phyloP scores from a whole-genome alignment of 1,284 basidiomycete species.

The Trametes sp. region DNA sequence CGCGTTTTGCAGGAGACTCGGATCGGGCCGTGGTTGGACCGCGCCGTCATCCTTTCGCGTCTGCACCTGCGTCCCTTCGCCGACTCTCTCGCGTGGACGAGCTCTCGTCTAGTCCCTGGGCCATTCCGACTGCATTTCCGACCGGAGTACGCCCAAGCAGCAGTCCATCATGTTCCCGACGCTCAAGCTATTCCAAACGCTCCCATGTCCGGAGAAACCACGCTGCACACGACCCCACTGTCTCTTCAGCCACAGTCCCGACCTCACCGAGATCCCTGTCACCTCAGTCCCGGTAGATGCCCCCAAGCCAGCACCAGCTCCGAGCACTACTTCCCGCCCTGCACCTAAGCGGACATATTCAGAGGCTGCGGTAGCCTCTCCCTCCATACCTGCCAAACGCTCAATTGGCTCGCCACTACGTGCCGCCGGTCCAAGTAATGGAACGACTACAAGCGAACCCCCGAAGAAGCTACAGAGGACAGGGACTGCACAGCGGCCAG shows the following conservation, averaged over 20 bases:
- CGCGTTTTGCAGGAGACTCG: background rate
- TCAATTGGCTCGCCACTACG: conserved; percentile 32
- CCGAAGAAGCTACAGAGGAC: conserved; percentile 67
- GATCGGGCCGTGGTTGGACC: background rate
- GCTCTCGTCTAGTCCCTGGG: no score
- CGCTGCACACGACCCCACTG: conserved; percentile 62
- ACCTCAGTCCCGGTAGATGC: conserved; percentile 50
- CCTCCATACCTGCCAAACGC: conserved; percentile 44
- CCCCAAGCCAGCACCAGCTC: conserved; percentile 36
- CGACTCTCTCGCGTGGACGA: no score
- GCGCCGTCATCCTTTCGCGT: background rate
- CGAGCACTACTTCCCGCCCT: conserved; percentile 9
- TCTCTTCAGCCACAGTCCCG: conserved; percentile 66
- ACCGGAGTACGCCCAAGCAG: no score
- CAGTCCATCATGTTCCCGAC: conserved; percentile 75
- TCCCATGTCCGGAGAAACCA: conserved; percentile 67
- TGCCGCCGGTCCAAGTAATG: conserved; percentile 26
- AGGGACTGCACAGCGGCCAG: conserved; percentile 48
- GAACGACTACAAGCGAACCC: conserved; percentile 49
- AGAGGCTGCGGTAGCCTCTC: conserved; percentile 17
- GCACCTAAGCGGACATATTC: conserved; percentile 23
- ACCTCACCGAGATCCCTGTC: conserved; percentile 45
- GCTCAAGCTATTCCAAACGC: conserved; percentile 60
- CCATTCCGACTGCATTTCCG: no score
- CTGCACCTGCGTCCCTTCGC: background rate